phyloP scores from a whole-genome alignment of 768 basidiomycete genomes.

The Boletus bicolor region DNA sequence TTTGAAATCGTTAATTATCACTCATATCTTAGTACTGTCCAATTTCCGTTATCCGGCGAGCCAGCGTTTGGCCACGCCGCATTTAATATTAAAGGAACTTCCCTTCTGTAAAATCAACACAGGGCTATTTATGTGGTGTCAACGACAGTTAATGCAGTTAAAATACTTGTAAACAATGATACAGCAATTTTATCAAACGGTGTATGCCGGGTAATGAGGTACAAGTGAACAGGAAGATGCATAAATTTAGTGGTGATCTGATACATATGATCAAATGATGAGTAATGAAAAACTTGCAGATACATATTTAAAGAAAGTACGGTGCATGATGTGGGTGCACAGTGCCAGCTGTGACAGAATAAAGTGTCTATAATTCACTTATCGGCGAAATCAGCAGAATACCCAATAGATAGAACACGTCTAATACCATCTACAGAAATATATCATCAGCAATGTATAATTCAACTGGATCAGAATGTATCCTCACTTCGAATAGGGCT shows the following conservation, averaged over 20 bases:
- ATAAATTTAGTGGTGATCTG: not conserved
- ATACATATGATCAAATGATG: not conserved
- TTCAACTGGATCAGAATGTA: not conserved
- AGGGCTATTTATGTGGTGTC: not conserved
- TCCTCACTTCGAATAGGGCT: constrained; percentile 21
- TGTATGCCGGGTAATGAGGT: not conserved
- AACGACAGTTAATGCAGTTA: not conserved
- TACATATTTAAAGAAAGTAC: not conserved
- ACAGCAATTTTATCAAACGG: not conserved
- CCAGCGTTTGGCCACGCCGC: not conserved
- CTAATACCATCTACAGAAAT: constrained; percentile 25
- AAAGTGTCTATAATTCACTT: constrained; percentile 7
- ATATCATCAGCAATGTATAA: constrained; percentile 2
- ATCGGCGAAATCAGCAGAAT: constrained; percentile 2
- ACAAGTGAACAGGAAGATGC: not conserved
- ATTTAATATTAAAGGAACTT: not conserved
- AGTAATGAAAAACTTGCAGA: not conserved
- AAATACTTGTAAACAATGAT: not conserved
- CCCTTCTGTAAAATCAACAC: not conserved
- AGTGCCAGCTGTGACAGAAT: not conserved
- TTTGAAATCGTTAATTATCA: constrained; percentile 17
- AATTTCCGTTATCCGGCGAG: constrained; percentile 5
- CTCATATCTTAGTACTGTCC: constrained; percentile 15
- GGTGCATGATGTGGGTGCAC: not conserved
- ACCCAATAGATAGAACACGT: constrained; percentile 26